A percentile compares a stretch with the other conserved stretches of the same genome.
Evolutionary conservation across 768 basidiomycete genomes (phyloP).

Genomic region (Leucogyrophana mollusca): DNA sequence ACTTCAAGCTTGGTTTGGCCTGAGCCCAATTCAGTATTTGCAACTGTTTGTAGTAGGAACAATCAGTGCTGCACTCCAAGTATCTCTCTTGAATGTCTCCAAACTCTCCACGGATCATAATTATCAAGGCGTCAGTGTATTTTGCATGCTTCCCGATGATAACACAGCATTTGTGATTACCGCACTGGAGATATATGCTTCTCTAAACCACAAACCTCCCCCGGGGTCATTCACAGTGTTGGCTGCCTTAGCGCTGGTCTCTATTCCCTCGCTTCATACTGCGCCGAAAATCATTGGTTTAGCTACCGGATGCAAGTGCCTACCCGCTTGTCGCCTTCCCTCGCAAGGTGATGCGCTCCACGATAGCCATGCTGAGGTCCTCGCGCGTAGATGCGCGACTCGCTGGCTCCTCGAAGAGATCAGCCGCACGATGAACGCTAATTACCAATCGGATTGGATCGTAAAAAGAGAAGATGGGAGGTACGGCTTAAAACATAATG

Average conservation of each 20-base stretch:
- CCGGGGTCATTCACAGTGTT: slow-evolving; percentile 61
- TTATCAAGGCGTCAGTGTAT: neutral
- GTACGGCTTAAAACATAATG: slow-evolving; percentile 45
- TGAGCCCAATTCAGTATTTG: slow-evolving; percentile 3
- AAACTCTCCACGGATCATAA: no score
- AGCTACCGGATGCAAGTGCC: slow-evolving; percentile 84
- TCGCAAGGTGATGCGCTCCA: slow-evolving; percentile 75
- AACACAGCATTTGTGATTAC: slow-evolving; percentile 28
- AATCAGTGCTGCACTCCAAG: neutral
- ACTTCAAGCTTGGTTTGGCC: no score
- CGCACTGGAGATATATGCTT: slow-evolving; percentile 43
- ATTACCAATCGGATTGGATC: slow-evolving; percentile 52
- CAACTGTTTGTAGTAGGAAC: slow-evolving; percentile 11
- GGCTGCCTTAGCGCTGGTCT: slow-evolving; percentile 53
- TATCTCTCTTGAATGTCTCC: no score
- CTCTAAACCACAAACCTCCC: slow-evolving; percentile 50
- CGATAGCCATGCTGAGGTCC: slow-evolving; percentile 89
- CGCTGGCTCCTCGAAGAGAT: slow-evolving; percentile 83
- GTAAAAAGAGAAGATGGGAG: slow-evolving; percentile 30
- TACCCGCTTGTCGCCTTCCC: slow-evolving; percentile 63
- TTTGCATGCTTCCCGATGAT: slow-evolving; percentile 9
- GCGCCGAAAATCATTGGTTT: slow-evolving; percentile 61
- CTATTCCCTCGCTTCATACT: slow-evolving; percentile 17
- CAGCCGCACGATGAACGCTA: slow-evolving; percentile 10
- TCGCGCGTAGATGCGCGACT: slow-evolving; percentile 78